Evolutionary conservation across 2,329 filamentous ascomycete genomes (phyloP).

Genomic region (Dactylella cylindrospora): DNA sequence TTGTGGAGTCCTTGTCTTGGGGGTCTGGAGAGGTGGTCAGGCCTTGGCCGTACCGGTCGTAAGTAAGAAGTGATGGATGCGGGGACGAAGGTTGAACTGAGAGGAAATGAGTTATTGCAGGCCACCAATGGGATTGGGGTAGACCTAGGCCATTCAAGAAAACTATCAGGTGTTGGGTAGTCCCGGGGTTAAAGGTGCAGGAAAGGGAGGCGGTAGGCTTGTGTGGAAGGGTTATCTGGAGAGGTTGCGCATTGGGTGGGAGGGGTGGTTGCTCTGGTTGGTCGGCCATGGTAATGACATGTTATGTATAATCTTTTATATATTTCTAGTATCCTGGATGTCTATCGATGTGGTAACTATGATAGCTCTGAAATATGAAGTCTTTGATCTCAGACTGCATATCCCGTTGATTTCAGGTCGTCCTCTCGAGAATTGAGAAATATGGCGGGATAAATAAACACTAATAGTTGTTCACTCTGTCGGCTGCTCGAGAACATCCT

Average conservation of each 20-base stretch:
- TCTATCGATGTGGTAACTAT: not conserved
- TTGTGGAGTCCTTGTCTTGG: conserved; percentile 46
- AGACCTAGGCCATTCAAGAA: conserved; percentile 40
- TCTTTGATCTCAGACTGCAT: not conserved
- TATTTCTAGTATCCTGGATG: not conserved
- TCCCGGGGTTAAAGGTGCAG: conserved; percentile 20
- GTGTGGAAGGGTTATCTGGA: conserved; percentile 21
- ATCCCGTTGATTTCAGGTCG: too few species aligned
- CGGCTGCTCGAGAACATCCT: conserved; percentile 15
- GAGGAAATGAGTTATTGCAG: conserved; percentile 13
- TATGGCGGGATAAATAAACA: too few species aligned
- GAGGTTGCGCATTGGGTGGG: conserved; percentile 5
- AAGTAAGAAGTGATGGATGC: conserved; percentile 55
- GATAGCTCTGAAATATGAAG: conserved; percentile 2
- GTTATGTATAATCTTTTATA: not conserved
- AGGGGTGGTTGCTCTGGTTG: conserved; percentile 4
- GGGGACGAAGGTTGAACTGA: not conserved
- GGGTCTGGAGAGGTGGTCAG: conserved; percentile 56
- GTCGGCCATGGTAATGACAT: conserved; percentile 13
- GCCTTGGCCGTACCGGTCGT: conserved; percentile 64
- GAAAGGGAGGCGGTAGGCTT: conserved; percentile 33
- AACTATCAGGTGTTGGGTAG: conserved; percentile 8
- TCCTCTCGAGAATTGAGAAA: too few species aligned
- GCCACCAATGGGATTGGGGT: conserved; percentile 38
- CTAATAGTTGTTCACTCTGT: conserved; percentile 1